Evolutionary conservation across 2,329 filamentous ascomycete species (phyloP).

Genomic region (Fonsecaea pedrosoi): DNA sequence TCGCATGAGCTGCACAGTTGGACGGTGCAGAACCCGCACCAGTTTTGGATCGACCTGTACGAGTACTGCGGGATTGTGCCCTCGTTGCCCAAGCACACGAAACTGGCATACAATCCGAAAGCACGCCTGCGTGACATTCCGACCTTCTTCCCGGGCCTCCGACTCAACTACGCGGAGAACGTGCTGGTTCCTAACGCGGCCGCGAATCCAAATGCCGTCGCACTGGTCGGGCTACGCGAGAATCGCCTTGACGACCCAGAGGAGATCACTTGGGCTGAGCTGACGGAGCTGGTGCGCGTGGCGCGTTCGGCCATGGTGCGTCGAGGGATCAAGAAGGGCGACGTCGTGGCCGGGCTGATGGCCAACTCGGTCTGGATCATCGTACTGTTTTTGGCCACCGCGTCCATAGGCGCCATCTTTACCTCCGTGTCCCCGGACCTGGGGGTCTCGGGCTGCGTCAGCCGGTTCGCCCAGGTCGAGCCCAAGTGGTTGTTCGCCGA

Average conservation of each 20-base stretch:
- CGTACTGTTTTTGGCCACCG: constrained; percentile 51
- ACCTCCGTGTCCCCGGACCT: constrained; percentile 55
- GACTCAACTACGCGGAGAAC: constrained; percentile 52
- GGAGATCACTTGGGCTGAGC: constrained; percentile 49
- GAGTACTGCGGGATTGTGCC: constrained; percentile 46
- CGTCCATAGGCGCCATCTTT: constrained; percentile 53
- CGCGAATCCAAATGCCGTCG: constrained; percentile 46
- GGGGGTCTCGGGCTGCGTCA: constrained; percentile 47
- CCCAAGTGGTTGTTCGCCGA: constrained; percentile 52
- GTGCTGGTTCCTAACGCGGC: constrained; percentile 44
- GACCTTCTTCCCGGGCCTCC: constrained; percentile 48
- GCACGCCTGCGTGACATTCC: constrained; percentile 48
- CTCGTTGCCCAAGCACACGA: constrained; percentile 43
- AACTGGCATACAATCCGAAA: constrained; percentile 48
- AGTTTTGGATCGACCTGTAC: constrained; percentile 55
- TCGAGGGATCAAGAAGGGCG: constrained; percentile 48
- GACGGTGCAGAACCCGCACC: constrained; percentile 49
- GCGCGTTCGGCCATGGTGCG: constrained; percentile 49
- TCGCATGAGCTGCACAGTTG: constrained; percentile 51
- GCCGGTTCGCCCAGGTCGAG: constrained; percentile 50
- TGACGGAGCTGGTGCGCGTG: constrained; percentile 49
- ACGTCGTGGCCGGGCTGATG: constrained; percentile 51
- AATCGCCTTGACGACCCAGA: constrained; percentile 44
- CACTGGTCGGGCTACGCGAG: constrained; percentile 52
- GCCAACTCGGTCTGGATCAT: constrained; percentile 53